These are phyloP conservation scores for Silene vulgaris DNA, from an alignment of 179 eudicot genomes.

Conservation along the genomic window DNA sequence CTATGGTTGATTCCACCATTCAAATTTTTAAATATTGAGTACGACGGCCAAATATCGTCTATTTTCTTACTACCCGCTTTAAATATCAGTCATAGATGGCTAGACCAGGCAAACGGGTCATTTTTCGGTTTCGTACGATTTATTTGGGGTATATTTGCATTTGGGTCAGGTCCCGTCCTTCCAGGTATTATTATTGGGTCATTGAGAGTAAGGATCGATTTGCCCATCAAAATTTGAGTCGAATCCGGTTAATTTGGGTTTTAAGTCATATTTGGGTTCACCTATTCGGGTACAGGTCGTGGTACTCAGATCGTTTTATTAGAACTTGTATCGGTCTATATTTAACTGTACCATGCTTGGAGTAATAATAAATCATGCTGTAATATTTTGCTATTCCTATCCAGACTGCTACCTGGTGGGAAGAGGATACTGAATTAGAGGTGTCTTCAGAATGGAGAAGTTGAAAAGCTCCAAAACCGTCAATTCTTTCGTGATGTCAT, in stretches of 20 bases:
- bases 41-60: not conserved
- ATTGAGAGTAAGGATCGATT: not conserved
- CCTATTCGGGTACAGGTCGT: not conserved
- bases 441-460: slow-evolving; percentile 83
- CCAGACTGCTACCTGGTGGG: slow-evolving; percentile 95
- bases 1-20: not conserved
- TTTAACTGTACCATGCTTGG: not conserved
- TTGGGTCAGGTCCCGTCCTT: not conserved
- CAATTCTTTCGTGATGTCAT: not conserved
- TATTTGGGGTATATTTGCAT: not conserved
- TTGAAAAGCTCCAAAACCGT: slow-evolving; percentile 26
- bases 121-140: not conserved
- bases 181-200: not conserved
- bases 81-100: not conserved
- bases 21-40: not conserved
- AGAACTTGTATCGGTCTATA: not conserved
- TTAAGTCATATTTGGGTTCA: not conserved
- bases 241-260: not conserved
- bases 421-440: slow-evolving; percentile 69
- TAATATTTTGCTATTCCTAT: not conserved
- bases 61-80: not conserved
- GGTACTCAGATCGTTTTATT: not conserved
- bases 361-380: not conserved
- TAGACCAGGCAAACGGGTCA: not conserved
- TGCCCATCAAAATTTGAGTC: not conserved